Conservation (phyloP, 495 filamentous ascomycete species). For the Stereocaulon alpinum region DNA sequence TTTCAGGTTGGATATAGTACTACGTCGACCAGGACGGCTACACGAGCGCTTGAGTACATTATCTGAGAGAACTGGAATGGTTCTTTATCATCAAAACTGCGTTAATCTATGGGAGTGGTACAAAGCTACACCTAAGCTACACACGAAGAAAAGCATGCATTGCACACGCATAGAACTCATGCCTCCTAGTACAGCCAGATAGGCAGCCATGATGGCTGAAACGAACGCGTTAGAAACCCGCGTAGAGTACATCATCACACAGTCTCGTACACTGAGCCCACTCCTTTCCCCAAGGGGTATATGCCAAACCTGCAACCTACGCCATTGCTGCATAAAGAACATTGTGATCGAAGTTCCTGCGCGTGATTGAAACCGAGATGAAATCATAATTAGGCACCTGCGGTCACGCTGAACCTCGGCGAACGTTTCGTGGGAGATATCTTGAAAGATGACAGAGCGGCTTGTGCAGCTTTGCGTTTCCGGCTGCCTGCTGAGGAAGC, state of each 20-base stretch:
- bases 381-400: not conserved
- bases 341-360: too few relatives aligned
- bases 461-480: constrained; percentile 13
- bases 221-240: not conserved
- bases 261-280: not conserved
- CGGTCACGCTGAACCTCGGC: not conserved
- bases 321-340: not conserved
- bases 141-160: not conserved
- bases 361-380: not conserved
- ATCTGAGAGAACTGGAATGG: too few relatives aligned
- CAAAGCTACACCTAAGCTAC: not conserved
- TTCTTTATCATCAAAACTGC: too few relatives aligned
- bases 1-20: too few relatives aligned
- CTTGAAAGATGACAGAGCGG: not conserved
- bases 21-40: not conserved
- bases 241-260: not conserved
- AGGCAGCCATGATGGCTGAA: not conserved
- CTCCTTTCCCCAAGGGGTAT: not conserved
- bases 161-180: not conserved
- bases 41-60: too few relatives aligned
- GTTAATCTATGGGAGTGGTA: too few relatives aligned
- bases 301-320: not conserved
- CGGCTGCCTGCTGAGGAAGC: not conserved
- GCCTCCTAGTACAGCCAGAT: not conserved
- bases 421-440: not conserved